These are phyloP conservation scores for Penicillium frequentans DNA, from an alignment of 2,329 filamentous ascomycete species.

Conservation along the genomic window DNA sequence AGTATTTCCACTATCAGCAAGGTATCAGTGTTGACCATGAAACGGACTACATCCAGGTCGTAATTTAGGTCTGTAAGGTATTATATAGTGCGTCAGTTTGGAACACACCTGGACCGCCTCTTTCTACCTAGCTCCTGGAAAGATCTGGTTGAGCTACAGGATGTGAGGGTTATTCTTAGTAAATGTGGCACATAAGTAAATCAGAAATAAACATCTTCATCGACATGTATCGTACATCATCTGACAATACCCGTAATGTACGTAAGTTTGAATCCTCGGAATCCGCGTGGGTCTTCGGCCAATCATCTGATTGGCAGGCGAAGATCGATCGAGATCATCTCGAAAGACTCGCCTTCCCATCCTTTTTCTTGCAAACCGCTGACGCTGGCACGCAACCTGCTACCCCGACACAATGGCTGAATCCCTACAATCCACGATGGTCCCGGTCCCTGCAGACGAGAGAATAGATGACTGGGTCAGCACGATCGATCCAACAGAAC, in stretches of 20 bases:
- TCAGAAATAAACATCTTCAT: no score
- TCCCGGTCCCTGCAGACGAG: background rate
- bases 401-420: constrained; percentile 1
- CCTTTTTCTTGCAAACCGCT: background rate
- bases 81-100: no score
- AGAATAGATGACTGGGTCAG: constrained; percentile 26
- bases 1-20: no score
- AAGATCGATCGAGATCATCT: constrained; percentile 1
- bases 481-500: constrained; percentile 26
- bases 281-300: background rate
- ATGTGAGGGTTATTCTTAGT: no score
- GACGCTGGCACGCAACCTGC: constrained; percentile 2
- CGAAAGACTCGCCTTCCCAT: background rate
- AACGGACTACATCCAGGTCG: no score
- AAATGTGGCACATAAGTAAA: no score
- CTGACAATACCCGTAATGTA: background rate
- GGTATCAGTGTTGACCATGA: no score
- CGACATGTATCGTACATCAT: background rate
- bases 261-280: background rate
- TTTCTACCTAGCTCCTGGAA: no score
- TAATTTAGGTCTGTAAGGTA: no score
- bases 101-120: no score
- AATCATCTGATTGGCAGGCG: constrained; percentile 1
- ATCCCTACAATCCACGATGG: background rate
- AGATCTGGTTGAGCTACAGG: no score